Percentiles rank a stretch among this genome's conserved stretches.
phyloP scores from a whole-genome alignment of 257 asterid genomes.

The Capsicum pubescens region DNA sequence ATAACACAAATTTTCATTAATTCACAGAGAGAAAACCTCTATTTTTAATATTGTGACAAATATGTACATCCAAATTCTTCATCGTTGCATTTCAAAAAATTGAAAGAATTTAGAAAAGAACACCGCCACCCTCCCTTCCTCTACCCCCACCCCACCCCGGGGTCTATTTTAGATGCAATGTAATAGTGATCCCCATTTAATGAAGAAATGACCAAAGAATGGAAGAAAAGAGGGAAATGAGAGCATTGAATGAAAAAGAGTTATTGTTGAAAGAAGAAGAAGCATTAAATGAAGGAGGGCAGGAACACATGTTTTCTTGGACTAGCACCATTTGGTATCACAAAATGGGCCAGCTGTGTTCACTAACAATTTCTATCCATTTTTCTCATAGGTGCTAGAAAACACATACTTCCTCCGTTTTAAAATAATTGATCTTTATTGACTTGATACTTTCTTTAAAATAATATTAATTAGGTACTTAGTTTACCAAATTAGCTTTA shows the following conservation, averaged over 20 bases:
- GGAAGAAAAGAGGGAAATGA: slow-evolving; percentile 39
- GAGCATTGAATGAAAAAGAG: slow-evolving; percentile 42
- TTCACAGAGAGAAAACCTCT: too few relatives aligned
- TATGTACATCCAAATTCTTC: background rate
- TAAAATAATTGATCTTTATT: too few relatives aligned
- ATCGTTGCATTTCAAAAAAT: background rate
- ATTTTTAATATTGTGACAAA: background rate
- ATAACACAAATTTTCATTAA: too few relatives aligned
- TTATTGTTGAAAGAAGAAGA: background rate
- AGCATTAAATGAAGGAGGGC: slow-evolving; percentile 5
- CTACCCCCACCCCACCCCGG: background rate
- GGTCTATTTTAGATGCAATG: background rate
- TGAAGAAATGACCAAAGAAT: slow-evolving; percentile 4
- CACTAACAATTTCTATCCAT: background rate
- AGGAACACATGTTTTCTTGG: slow-evolving; percentile 9
- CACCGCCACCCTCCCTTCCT: too few relatives aligned
- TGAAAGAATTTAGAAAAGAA: too few relatives aligned
- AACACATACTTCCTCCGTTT: too few relatives aligned
- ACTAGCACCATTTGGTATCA: background rate
- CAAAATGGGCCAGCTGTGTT: background rate
- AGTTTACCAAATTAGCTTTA: too few relatives aligned
- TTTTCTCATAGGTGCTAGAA: too few relatives aligned
- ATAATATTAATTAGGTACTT: too few relatives aligned
- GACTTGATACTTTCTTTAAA: too few relatives aligned
- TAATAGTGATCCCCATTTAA: background rate